Base-by-base conservation (phyloP, 768 basidiomycete genomes). In the Naganishia vishniacii region DNA sequence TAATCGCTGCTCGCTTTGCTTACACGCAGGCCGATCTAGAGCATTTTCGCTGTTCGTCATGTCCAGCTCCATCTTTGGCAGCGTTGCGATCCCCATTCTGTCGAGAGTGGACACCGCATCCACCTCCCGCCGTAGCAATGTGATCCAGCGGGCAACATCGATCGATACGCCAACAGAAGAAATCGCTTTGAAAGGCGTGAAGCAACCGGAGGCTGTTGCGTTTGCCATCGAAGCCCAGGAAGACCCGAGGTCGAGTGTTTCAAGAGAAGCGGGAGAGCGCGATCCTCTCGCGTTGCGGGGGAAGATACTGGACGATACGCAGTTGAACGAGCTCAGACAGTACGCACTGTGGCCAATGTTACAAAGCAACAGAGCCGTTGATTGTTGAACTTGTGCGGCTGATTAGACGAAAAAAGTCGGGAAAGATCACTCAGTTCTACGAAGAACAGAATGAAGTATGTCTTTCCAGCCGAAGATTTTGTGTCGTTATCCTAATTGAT, bases 381-480 rank as follows among this genome's bases (percentile, higher is more conserved):
- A n/a, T n/a, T n/a, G n/a, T n/a, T n/a, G n/a, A 1, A 31, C 26
- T 11, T 8, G 13, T 3, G 48, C 31, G 48, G 4, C 18, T 42
- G 45, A 25, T 37, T 31, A 70, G 72, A 41, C 64, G 72, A 7
- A 71, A 71, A 48, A 72, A 70, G 31, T 46, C 45, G 2, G 61
- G 61, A n/a, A 74, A 75, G 49, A 62, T 78, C n/a, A 69, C 74
- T 0, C 58, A 64, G 5, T 78, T 77, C 61, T 78, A 78, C 61
- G 61, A 70, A 28, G 61, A 45, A 4, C 77, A 78, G 61, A 78
- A 78, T 65, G 73, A 56, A 15, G 53, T 56, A 56, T 20, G 53
- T 56, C 20, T 12, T 25, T 20, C 32, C 32, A 13, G 13, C 25
- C 8, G 23, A 23, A 47, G 58, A 40, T 29, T 18, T 46, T 29